These are phyloP conservation scores for Eucalyptus brandiana DNA, from an alignment of 345 rosid genomes.

Conservation along the genomic window DNA sequence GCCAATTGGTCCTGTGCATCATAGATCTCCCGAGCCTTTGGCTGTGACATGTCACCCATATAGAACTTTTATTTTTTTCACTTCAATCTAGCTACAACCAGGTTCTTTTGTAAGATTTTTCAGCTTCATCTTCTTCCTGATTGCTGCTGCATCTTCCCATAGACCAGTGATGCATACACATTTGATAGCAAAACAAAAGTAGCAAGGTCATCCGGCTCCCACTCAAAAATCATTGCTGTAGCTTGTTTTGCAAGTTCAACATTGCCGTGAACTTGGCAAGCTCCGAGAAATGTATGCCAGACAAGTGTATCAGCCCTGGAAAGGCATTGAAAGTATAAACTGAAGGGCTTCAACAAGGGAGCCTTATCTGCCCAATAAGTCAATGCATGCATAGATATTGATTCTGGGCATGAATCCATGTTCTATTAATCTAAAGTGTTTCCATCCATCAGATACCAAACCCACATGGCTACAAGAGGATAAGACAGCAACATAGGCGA, in stretches of 20 bases:
- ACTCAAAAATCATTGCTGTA: constrained; percentile 40
- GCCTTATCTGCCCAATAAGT: constrained; percentile 56
- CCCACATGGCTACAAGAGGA: constrained; percentile 41
- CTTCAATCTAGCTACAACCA: constrained; percentile 74
- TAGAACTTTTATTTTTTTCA: constrained; percentile 49
- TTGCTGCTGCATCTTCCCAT: constrained; percentile 39
- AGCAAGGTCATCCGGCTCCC: background rate
- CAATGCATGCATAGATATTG: constrained; percentile 65
- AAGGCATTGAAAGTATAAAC: constrained; percentile 43
- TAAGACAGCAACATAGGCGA: constrained; percentile 55
- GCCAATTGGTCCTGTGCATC: background rate
- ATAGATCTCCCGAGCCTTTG: background rate
- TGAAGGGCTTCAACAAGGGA: constrained; percentile 38
- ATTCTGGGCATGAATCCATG: constrained; percentile 43
- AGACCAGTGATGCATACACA: constrained; percentile 47
- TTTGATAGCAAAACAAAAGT: constrained; percentile 20
- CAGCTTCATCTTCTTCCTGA: constrained; percentile 53
- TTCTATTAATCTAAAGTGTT: constrained; percentile 43
- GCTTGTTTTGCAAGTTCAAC: constrained; percentile 35
- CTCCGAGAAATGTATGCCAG: constrained; percentile 64
- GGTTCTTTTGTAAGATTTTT: constrained; percentile 47
- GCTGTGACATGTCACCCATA: constrained; percentile 46
- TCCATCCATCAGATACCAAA: constrained; percentile 37
- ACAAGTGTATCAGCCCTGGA: constrained; percentile 29
- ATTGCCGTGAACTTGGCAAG: constrained; percentile 44